Conservation (phyloP, 495 filamentous ascomycete genomes). For the Recurvomyces mirabilis region DNA sequence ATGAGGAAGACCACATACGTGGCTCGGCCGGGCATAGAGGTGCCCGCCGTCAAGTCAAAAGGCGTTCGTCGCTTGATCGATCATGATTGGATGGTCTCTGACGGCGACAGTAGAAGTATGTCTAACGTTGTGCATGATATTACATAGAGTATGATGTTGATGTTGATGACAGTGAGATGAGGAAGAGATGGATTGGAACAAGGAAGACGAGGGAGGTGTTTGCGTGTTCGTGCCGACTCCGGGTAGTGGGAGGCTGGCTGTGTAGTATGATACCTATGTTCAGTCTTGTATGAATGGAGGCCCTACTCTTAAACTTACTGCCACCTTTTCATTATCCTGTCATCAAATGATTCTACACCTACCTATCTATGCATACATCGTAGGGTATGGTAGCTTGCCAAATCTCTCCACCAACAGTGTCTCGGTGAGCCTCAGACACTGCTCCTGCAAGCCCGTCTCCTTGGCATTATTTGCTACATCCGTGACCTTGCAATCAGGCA, state of each 20-base stretch:
- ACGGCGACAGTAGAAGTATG: too few relatives aligned
- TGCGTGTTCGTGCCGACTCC: background rate
- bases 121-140: conserved; percentile 5
- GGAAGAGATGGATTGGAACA: conserved; percentile 1
- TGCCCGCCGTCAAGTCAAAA: too few relatives aligned
- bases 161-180: background rate
- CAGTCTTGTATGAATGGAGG: background rate
- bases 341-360: too few relatives aligned
- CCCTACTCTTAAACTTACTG: background rate
- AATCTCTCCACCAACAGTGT: conserved; percentile 32
- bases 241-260: background rate
- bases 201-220: background rate
- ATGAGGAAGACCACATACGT: background rate
- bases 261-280: conserved; percentile 6
- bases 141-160: background rate
- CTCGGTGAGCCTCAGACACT: conserved; percentile 34
- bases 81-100: too few relatives aligned
- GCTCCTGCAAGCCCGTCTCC: conserved; percentile 31
- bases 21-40: background rate
- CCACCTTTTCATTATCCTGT: too few relatives aligned
- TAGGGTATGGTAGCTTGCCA: conserved; percentile 12
- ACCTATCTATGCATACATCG: too few relatives aligned
- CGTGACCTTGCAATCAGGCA: conserved; percentile 41
- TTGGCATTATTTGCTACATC: conserved; percentile 33
- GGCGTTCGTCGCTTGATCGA: too few relatives aligned